Evolutionary conservation across 306 rosid genomes (phyloP).

Genomic region (Rosa rugosa): DNA sequence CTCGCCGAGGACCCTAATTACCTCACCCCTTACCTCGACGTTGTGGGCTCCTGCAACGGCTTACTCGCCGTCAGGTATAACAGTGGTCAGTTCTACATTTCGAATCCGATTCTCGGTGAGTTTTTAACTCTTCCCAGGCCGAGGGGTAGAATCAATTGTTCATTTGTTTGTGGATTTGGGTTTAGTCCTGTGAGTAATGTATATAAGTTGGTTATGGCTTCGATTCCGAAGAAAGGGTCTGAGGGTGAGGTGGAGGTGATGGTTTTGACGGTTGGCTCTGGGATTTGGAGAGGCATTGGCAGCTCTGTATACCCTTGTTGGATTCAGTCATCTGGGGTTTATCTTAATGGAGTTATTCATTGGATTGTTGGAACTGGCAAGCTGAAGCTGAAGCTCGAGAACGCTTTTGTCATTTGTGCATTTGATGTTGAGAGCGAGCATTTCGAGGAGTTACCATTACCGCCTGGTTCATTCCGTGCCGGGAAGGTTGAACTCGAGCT

Average conservation of each 20-base stretch:
- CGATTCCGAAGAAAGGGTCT: neutral
- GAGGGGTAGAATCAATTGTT: neutral
- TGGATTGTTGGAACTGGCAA: neutral
- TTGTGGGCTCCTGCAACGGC: neutral
- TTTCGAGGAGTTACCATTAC: neutral
- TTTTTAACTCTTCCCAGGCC: neutral
- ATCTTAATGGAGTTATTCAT: neutral
- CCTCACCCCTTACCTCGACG: neutral
- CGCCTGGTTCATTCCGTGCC: neutral
- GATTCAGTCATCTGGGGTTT: neutral
- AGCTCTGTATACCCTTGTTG: neutral
- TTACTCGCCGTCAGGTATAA: neutral
- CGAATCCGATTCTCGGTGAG: neutral
- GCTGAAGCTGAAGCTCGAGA: neutral
- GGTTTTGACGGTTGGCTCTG: neutral
- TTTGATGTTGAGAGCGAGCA: neutral
- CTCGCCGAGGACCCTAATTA: neutral
- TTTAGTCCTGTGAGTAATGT: neutral
- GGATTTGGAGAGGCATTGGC: neutral
- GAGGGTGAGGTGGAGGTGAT: neutral
- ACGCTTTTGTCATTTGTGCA: neutral
- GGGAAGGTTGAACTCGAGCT: neutral
- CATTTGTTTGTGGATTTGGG: neutral
- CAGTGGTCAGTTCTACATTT: neutral
- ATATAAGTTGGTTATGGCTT: neutral